These are phyloP conservation scores for Omphalotus guepiniiformis DNA, from an alignment of 768 basidiomycete genomes.

Conservation along the genomic window DNA sequence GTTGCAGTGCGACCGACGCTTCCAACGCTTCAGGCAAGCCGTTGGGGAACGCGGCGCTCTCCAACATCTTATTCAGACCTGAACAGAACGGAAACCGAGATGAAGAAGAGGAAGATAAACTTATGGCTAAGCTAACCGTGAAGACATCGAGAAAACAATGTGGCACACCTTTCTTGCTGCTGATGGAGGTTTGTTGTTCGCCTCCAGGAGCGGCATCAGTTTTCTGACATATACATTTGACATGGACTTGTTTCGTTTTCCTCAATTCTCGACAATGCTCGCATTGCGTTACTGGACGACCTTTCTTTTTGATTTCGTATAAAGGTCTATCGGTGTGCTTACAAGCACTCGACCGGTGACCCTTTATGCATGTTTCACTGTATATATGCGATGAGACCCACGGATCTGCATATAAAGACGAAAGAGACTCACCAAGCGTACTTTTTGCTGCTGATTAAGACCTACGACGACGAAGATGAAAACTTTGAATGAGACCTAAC, in stretches of 20 bases:
- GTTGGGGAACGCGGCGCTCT: conserved; percentile 75
- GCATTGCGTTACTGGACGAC: conserved; percentile 89
- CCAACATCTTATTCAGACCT: conserved; percentile 60
- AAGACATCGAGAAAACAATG: conserved; percentile 9
- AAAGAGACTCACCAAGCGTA: conserved; percentile 67
- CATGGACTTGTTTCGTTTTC: conserved; percentile 82
- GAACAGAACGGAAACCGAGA: conserved; percentile 21
- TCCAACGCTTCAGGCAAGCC: conserved; percentile 70
- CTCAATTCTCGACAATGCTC: conserved; percentile 81
- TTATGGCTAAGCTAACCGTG: conserved; percentile 43
- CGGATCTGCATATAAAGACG: conserved; percentile 2
- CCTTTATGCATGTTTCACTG: conserved; percentile 93
- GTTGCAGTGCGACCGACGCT: conserved; percentile 51
- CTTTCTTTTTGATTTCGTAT: conserved; percentile 92
- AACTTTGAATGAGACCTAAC: conserved; percentile 3
- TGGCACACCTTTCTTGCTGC: conserved; percentile 63
- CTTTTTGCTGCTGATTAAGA: conserved; percentile 71
- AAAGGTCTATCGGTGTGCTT: conserved; percentile 85
- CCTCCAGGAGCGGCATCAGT: conserved; percentile 58
- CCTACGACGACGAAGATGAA: conserved; percentile 32
- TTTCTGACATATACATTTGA: conserved; percentile 78
- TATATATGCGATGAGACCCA: conserved; percentile 5
- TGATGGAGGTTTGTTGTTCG: conserved; percentile 38
- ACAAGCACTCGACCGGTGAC: conserved; percentile 87
- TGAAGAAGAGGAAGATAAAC: conserved; percentile 21